Evolutionary conservation across 495 filamentous ascomycete genomes (phyloP), one percentile per base, ranked within the genome.

Genomic region (Hypoxylon lenormandii): DNA sequence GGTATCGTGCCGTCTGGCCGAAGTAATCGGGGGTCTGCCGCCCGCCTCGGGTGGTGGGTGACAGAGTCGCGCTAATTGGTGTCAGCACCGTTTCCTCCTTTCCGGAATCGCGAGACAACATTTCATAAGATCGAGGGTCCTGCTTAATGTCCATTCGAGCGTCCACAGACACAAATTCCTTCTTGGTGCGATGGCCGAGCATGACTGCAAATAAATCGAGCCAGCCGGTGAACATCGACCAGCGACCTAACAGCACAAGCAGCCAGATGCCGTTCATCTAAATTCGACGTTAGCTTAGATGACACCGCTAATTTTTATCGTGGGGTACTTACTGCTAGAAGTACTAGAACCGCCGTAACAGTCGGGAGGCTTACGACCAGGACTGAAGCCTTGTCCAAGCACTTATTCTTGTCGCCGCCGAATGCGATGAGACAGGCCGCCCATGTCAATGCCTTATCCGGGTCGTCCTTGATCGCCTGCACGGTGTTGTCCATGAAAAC

Each of bases 111-210:
- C 82, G 81, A 71, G 81, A 80, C 56, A 94, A 87, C 89, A 96
- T 93, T 80, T 97, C 92, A 84, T 93, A 96, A 69, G 88, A 87
- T 78, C 87, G 86, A 70, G 83, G 81, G 58, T 91, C 87, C 73
- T 83, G 80, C 58, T 88, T 85, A 71, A 87, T 79, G 74, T 84
- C 80, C 49, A 84, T 78, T 60, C 87, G 85, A 21, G 92, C 93
- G 68, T 97, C 94, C 18, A 90, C 90, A 12, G 91, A 94, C 65
- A 96, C 92, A 69, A 96, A 98, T 71, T 98, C 95, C 78, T 77
- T 69, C 80, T 85, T 73, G 80, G 74, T 62, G 62, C 76, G 60
- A 55, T 66, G 58, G 85, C 81, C 60, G 74, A 59, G 40, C 26
- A 69, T 69, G 18, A 78, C 68, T 18, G 78, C 77, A 72, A 91